Percentiles rank a stretch among this genome's conserved stretches.
Evolutionary conservation across 2,329 filamentous ascomycete species (phyloP).

Genomic region (Colletotrichum graminicola): DNA sequence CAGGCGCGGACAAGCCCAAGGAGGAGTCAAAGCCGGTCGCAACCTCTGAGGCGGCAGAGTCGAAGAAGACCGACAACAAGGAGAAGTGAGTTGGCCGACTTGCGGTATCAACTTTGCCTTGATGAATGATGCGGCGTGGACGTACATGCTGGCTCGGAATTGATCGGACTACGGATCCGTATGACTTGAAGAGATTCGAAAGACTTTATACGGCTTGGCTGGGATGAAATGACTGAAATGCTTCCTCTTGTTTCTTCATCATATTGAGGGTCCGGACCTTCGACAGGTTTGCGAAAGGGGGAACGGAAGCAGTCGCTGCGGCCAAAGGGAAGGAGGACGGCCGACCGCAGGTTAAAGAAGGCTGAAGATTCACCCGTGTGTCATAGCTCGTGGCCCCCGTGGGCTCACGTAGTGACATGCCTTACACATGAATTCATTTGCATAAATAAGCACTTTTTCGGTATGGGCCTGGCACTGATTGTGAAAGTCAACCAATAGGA

Average conservation of each 20-base stretch:
- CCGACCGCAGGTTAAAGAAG: constrained; percentile 22
- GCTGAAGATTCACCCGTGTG: constrained; percentile 24
- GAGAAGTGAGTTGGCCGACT: constrained; percentile 32
- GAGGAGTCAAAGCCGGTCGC: constrained; percentile 40
- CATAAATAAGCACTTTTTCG: constrained; percentile 15
- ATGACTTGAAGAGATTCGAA: constrained; percentile 32
- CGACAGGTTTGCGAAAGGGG: constrained; percentile 22
- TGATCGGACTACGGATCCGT: constrained; percentile 35
- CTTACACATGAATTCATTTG: constrained; percentile 37
- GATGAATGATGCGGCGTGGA: constrained; percentile 30
- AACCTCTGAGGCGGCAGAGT: constrained; percentile 31
- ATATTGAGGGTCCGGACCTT: constrained; percentile 40
- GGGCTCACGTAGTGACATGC: constrained; percentile 22
- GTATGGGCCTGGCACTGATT: not conserved
- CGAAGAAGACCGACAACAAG: constrained; percentile 33
- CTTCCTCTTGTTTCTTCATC: constrained; percentile 43
- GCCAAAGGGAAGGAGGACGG: constrained; percentile 12
- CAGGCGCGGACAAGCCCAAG: constrained; percentile 32
- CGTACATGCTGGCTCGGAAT: constrained; percentile 32
- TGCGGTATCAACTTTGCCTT: constrained; percentile 14
- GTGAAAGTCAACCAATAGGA: not conserved
- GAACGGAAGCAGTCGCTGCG: constrained; percentile 17
- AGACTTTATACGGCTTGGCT: constrained; percentile 40
- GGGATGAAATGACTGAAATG: constrained; percentile 42
- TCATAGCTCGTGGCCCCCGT: constrained; percentile 17